Conservation (phyloP, 2,329 filamentous ascomycete species). For the Aspergillus udagawae region DNA sequence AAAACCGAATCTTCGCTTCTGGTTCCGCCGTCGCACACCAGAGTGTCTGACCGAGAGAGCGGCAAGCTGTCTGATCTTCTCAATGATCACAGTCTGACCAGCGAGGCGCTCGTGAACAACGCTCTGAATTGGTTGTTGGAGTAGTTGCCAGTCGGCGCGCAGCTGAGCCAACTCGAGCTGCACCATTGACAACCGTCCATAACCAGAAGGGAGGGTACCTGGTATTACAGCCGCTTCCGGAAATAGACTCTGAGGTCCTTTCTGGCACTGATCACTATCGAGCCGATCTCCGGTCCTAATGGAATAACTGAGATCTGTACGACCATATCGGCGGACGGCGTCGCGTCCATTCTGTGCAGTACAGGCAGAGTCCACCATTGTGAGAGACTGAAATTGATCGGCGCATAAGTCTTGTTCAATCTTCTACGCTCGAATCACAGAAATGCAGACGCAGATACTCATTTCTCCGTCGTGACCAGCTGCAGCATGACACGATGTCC, state of each 20-base stretch:
- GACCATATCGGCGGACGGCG: too few relatives aligned
- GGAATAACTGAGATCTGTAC: too few relatives aligned
- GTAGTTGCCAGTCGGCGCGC: not conserved
- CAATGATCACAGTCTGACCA: conserved; percentile 10
- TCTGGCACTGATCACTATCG: not conserved
- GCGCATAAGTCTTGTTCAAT: not conserved
- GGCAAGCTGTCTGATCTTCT: conserved; percentile 9
- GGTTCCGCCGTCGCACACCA: not conserved
- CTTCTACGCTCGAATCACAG: not conserved
- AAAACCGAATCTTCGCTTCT: not conserved
- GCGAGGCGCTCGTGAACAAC: conserved; percentile 16
- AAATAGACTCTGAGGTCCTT: not conserved
- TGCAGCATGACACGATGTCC: not conserved
- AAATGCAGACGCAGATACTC: not conserved
- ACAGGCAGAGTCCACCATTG: not conserved
- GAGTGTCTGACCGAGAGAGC: not conserved
- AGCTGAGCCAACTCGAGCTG: not conserved
- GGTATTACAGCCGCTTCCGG: too few relatives aligned
- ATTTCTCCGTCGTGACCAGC: too few relatives aligned
- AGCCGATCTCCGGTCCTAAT: not conserved
- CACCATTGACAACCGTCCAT: not conserved
- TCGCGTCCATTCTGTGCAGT: not conserved
- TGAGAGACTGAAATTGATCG: not conserved
- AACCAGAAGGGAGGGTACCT: not conserved
- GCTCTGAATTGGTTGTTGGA: conserved; percentile 18